phyloP scores from a whole-genome alignment of 805 yeast species.

The Lachancea dasiensis region DNA sequence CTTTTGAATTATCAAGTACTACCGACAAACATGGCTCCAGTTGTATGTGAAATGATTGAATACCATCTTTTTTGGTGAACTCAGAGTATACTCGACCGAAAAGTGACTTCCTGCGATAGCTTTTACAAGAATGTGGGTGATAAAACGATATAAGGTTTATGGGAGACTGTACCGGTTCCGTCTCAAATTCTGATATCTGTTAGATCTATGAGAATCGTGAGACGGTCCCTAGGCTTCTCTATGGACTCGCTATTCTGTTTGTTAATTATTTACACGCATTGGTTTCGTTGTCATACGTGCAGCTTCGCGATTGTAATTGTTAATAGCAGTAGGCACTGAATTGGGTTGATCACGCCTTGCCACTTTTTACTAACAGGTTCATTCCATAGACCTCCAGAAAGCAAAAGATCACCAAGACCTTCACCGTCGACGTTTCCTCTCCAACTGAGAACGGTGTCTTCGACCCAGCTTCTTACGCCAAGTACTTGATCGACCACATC shows the following conservation, averaged over 20 bases:
- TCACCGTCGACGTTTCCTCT: conserved; percentile 93
- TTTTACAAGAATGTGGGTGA: background rate
- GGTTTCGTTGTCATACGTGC: background rate
- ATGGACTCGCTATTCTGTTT: conserved; percentile 30
- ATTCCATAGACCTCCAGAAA: conserved; percentile 66
- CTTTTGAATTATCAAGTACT: background rate
- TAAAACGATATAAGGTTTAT: background rate
- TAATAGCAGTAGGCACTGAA: conserved; percentile 37
- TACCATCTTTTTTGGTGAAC: too few species aligned
- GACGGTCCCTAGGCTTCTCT: too few species aligned
- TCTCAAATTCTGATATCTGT: too few species aligned
- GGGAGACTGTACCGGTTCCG: too few species aligned
- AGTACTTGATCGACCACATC: conserved; percentile 98
- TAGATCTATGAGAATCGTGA: background rate
- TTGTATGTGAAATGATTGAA: conserved; percentile 77
- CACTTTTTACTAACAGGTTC: conserved; percentile 13
- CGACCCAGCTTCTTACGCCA: conserved; percentile 95
- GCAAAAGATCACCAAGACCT: conserved; percentile 80
- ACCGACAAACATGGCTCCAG: conserved; percentile 69
- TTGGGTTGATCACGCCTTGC: conserved; percentile 17
- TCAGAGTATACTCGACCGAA: too few species aligned
- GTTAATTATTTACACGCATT: conserved; percentile 26
- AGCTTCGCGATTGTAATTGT: conserved; percentile 28
- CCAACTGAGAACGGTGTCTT: conserved; percentile 97
- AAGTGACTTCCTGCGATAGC: conserved; percentile 3